Conservation (phyloP, 2,329 filamentous ascomycete species). For the Colletotrichum melonis region DNA sequence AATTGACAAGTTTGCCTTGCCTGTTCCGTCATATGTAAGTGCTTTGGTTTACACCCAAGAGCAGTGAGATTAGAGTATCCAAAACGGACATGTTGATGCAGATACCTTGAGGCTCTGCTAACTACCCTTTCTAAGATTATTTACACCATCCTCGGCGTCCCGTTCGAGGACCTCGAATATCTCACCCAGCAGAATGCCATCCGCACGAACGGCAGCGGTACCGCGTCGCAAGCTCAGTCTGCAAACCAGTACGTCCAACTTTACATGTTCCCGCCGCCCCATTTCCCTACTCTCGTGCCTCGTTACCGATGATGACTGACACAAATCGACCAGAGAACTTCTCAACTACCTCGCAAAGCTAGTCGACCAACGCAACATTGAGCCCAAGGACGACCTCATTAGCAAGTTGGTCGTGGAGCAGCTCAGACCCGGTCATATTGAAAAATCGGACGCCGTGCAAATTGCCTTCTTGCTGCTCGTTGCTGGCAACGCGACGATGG, state of each 20-base stretch:
- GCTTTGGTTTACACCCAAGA: background rate
- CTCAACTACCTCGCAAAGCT: conserved; percentile 57
- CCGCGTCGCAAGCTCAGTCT: conserved; percentile 55
- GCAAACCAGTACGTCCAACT: conserved; percentile 52
- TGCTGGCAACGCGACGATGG: conserved; percentile 63
- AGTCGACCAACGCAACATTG: conserved; percentile 51
- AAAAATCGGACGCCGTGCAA: conserved; percentile 55
- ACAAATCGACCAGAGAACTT: conserved; percentile 46
- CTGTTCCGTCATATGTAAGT: conserved; percentile 58
- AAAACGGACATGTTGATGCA: too few species aligned
- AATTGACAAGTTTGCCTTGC: conserved; percentile 58
- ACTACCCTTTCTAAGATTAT: conserved; percentile 50
- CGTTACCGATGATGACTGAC: background rate
- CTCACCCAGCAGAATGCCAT: conserved; percentile 59
- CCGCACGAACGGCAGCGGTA: conserved; percentile 58
- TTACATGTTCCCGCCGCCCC: background rate
- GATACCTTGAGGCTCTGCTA: background rate
- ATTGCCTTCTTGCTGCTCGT: conserved; percentile 62
- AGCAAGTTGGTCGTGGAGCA: conserved; percentile 56
- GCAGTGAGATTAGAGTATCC: too few species aligned
- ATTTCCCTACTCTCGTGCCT: background rate
- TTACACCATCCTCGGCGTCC: conserved; percentile 61
- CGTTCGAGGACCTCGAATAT: conserved; percentile 57
- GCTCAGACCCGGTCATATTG: conserved; percentile 50
- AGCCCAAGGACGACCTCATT: conserved; percentile 58